phyloP scores from a whole-genome alignment of 2,329 filamentous ascomycete species.

The Sclerotinia subarctica region DNA sequence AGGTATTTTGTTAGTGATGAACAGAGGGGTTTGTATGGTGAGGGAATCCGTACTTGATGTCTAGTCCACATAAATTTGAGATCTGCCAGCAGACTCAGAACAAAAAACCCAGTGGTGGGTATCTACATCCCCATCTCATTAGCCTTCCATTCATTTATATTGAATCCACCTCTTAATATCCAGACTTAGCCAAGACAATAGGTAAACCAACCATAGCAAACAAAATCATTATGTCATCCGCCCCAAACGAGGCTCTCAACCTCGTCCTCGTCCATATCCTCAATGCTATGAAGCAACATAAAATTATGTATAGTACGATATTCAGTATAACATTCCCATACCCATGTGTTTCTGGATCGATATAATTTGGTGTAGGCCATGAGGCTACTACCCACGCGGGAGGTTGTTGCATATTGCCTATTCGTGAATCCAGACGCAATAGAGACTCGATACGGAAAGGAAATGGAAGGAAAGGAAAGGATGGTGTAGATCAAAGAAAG shows the following conservation, averaged over 20 bases:
- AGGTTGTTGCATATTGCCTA: constrained; percentile 28
- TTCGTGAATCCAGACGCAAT: background rate
- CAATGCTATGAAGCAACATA: constrained; percentile 43
- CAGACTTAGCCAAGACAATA: background rate
- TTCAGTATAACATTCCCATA: constrained; percentile 45
- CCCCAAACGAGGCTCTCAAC: constrained; percentile 45
- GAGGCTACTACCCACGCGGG: constrained; percentile 24
- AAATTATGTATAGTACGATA: constrained; percentile 41
- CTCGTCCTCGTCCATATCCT: constrained; percentile 47
- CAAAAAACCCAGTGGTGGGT: constrained; percentile 42
- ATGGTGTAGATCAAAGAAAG: background rate
- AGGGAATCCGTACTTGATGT: constrained; percentile 31
- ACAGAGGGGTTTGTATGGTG: background rate
- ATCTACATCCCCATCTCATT: constrained; percentile 23
- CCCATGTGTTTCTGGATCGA: constrained; percentile 45
- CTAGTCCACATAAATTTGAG: constrained; percentile 41
- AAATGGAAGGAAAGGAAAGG: background rate
- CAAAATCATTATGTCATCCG: constrained; percentile 47
- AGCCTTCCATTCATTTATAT: background rate
- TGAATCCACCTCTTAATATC: background rate
- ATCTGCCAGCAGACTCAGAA: constrained; percentile 40
- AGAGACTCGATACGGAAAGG: background rate
- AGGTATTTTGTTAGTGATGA: background rate
- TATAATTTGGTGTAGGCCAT: constrained; percentile 46
- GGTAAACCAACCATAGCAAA: constrained; percentile 40